Base-by-base conservation (phyloP, 2,329 filamentous ascomycete genomes). In the Fusarium marasasianum region DNA sequence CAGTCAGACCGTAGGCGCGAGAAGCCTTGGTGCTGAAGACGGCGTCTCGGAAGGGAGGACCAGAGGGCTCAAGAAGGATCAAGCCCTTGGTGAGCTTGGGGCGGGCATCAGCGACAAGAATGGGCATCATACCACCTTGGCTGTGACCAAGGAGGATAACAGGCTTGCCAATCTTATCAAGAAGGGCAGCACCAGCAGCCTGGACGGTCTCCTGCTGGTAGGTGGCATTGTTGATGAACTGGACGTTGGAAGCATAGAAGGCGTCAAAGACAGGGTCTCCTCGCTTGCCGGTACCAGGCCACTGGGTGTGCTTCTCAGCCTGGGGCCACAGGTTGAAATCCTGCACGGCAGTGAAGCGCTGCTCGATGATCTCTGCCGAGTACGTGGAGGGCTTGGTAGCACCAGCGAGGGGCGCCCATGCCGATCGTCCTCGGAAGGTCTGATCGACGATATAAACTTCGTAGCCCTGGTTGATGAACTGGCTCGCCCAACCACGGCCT, bases 31-130 rank as follows among this genome's bases (percentile, higher is more conserved):
- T 81, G 44, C 50, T n/a, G 33, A 85, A 81, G 48, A 82, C 76
- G 9, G 79, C 80, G 8, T 87, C 83, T 33, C 72, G 77, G 75
- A 88, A 88, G 0, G 85, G 86, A 24, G 86, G 86, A 0, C 86
- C 86, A 1, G 80, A 80, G 1, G 86, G 86, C 75, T 88, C 87
- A 13, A 88, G 77, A 2, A 83, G 78, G 11, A 88, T 77, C 4
- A 88, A 76, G 0, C 79, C 83, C 58, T 82, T 81, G 13, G 84
- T 81, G 13, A 86, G 80, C 18, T 79, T 54, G 8, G 86, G 85
- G 2, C 84, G 80, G 20, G 56, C 67, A 62, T 77, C 75, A 1
- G 70, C 75, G 20, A 77, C 66, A 4, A 77, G 24, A 22, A 77
- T 82, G 14, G 83, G 82, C 66, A 83, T 78, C 3, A 82, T 63